phyloP scores from a whole-genome alignment of 371 early-diverging fungal species.

The Syncephalis fuscata region DNA sequence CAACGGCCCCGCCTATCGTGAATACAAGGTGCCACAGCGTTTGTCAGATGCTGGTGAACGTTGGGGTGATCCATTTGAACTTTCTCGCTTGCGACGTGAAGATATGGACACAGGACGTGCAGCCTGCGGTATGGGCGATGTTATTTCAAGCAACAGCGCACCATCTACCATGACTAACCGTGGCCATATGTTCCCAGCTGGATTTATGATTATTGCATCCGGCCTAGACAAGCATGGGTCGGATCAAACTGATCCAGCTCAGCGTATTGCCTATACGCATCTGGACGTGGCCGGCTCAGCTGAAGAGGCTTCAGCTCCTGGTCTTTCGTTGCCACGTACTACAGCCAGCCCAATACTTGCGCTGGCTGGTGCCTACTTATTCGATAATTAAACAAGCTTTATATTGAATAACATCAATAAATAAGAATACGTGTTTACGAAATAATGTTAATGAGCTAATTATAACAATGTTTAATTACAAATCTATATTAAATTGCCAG shows the following conservation, averaged over 20 bases:
- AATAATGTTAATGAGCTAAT: too few species aligned
- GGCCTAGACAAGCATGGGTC: constrained; percentile 61
- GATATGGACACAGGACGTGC: constrained; percentile 44
- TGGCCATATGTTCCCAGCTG: constrained; percentile 81
- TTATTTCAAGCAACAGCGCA: constrained; percentile 59
- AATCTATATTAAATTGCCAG: too few species aligned
- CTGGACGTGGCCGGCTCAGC: constrained; percentile 75
- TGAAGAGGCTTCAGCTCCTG: constrained; percentile 34
- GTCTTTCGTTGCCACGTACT: constrained; percentile 49
- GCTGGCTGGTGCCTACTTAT: constrained; percentile 54
- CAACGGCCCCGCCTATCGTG: constrained; percentile 64
- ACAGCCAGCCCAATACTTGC: constrained; percentile 68
- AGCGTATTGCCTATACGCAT: constrained; percentile 66
- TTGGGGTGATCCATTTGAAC: constrained; percentile 69
- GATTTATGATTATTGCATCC: constrained; percentile 64
- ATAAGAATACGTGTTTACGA: too few species aligned
- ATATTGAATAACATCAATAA: too few species aligned
- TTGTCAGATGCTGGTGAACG: constrained; percentile 49
- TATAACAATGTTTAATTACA: too few species aligned
- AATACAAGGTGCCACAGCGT: constrained; percentile 29
- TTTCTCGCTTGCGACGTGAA: constrained; percentile 68
- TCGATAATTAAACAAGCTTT: constrained; percentile 37
- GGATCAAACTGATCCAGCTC: constrained; percentile 19
- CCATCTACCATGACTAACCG: constrained; percentile 57
- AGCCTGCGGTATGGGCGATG: constrained; percentile 41